Conservation (phyloP, 1,284 basidiomycete genomes). For the Pterulicium gracile region DNA sequence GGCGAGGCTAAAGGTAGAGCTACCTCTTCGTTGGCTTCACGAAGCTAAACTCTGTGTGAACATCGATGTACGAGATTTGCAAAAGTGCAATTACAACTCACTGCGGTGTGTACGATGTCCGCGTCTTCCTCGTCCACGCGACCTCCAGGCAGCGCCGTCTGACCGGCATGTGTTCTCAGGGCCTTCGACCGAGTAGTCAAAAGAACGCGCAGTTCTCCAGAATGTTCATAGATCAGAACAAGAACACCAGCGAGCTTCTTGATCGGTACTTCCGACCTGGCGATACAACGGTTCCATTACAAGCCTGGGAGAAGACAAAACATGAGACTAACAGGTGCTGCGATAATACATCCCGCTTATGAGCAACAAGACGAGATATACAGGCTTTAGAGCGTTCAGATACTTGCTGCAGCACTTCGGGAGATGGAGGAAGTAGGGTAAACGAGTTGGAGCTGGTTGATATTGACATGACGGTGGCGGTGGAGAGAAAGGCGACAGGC, state of each 20-base stretch:
- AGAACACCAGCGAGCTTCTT: slow-evolving; percentile 64
- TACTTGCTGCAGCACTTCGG: slow-evolving; percentile 17
- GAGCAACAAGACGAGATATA: slow-evolving; percentile 29
- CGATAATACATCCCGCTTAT: slow-evolving; percentile 21
- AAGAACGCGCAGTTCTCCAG: slow-evolving; percentile 58
- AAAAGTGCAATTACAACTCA: slow-evolving; percentile 36
- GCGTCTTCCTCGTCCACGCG: slow-evolving; percentile 64
- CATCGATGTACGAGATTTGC: no score
- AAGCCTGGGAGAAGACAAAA: slow-evolving; percentile 6
- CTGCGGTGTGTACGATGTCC: slow-evolving; percentile 61
- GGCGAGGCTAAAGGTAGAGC: slow-evolving; percentile 49
- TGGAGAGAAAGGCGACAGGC: no score
- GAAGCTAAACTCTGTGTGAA: slow-evolving; percentile 31
- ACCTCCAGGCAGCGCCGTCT: slow-evolving; percentile 78
- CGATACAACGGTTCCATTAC: not conserved
- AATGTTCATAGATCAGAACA: slow-evolving; percentile 63
- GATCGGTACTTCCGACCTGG: not conserved
- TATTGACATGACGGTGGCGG: no score
- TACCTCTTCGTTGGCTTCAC: slow-evolving; percentile 81
- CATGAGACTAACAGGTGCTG: slow-evolving; percentile 7
- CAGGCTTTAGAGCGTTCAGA: slow-evolving; percentile 24
- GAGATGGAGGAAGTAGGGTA: no score
- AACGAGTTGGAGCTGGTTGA: no score
- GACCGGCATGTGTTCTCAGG: slow-evolving; percentile 67
- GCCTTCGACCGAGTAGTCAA: slow-evolving; percentile 76